Percentiles rank a stretch among this genome's conserved stretches.
phyloP scores from a whole-genome alignment of 352 stramenopile genomes.

The Blastocystis sp. region DNA sequence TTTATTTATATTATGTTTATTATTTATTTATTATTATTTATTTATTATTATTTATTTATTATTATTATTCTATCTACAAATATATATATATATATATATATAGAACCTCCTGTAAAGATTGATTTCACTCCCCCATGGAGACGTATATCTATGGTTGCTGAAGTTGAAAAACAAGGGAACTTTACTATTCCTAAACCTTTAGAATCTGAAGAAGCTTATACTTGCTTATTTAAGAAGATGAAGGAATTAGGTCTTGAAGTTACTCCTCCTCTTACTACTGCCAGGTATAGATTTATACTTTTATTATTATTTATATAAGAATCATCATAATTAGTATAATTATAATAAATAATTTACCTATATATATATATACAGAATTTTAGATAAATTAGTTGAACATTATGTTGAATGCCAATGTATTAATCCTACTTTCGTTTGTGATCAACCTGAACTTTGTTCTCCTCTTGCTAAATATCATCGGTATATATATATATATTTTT shows the following conservation, averaged over 20 bases:
- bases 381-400: conserved; percentile 87
- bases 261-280: conserved; percentile 67
- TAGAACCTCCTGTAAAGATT: conserved; percentile 56
- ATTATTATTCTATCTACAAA: no score
- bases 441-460: conserved; percentile 89
- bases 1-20: no score
- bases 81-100: no score
- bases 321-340: no score
- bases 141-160: conserved; percentile 78
- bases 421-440: conserved; percentile 88
- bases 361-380: no score
- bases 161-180: conserved; percentile 67
- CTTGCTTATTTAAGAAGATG: conserved; percentile 61
- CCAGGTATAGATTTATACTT: no score
- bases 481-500: neutral
- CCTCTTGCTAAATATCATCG: conserved; percentile 56
- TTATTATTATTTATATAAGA: no score
- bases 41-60: conserved; percentile 23
- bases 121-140: conserved; percentile 94
- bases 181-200: conserved; percentile 54
- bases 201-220: conserved; percentile 46
- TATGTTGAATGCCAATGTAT: conserved; percentile 77
- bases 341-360: no score
- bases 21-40: neutral
- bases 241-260: conserved; percentile 67